Evolutionary conservation across 495 filamentous ascomycete genomes (phyloP).

Genomic region (Clohesyomyces aquaticus): DNA sequence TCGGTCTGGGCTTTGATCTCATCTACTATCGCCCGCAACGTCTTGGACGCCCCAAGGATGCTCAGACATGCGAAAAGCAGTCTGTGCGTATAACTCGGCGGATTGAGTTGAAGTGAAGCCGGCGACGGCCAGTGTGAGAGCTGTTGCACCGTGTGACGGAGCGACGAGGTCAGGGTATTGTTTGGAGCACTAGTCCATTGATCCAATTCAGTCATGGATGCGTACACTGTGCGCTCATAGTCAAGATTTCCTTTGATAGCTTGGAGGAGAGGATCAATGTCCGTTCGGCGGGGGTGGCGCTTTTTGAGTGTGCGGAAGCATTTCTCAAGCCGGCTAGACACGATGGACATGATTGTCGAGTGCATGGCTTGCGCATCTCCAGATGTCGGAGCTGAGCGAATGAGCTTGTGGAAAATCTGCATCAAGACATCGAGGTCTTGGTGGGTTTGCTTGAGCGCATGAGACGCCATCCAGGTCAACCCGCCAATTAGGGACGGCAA

Average conservation of each 20-base stretch:
- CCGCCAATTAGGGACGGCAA: constrained; percentile 84
- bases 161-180: constrained; percentile 63
- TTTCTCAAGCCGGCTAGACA: constrained; percentile 75
- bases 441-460: constrained; percentile 69
- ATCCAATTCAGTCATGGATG: constrained; percentile 74
- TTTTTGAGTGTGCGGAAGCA: constrained; percentile 73
- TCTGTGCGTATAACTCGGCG: constrained; percentile 78
- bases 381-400: constrained; percentile 76
- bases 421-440: constrained; percentile 64
- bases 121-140: constrained; percentile 75
- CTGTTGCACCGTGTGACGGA: constrained; percentile 67
- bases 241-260: constrained; percentile 70
- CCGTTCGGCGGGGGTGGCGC: constrained; percentile 66
- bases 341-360: constrained; percentile 77
- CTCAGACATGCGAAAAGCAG: constrained; percentile 67
- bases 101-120: constrained; percentile 62
- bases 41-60: constrained; percentile 68
- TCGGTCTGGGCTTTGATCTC: constrained; percentile 65
- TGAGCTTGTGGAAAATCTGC: constrained; percentile 73
- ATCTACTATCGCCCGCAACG: constrained; percentile 66
- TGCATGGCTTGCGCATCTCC: constrained; percentile 82
- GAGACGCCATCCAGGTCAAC: constrained; percentile 76
- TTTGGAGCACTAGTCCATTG: constrained; percentile 66
- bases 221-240: constrained; percentile 66
- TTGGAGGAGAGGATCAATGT: constrained; percentile 72